Evolutionary conservation across 495 filamentous ascomycete genomes (phyloP), one percentile per base, ranked within the genome.

Genomic region (Barbatosphaeria neglecta): DNA sequence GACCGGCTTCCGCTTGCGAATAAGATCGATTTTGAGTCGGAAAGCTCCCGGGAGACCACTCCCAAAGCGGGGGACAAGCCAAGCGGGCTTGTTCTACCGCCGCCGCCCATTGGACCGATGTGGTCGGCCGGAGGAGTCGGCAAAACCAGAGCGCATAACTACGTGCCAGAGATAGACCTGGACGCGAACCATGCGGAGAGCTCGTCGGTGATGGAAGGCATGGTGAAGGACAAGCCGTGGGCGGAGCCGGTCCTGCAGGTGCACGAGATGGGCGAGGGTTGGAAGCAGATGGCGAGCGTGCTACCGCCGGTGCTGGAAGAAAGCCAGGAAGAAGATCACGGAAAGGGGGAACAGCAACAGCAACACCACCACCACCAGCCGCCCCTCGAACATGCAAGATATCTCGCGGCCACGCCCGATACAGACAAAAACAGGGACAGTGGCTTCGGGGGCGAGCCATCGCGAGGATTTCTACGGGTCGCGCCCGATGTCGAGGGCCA

Each of bases 391-490:
- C 19, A 41, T 22, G 46, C 43, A 5, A 54, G 49, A 25, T 38
- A 28, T 19, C 44, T 23, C 6, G 27, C 43, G 33, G 43, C 48
- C 5, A 52, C 43, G 23, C 49, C 50, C n/a, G 65, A 68, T 19
- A 17, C 45, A n/a, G 66, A 74, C 51, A 55, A 71, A n/a, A 67
- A 74, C 51, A 55, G 72, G 18, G 74, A 78, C 53, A 76, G 73
- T 46, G 71, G 62, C 0, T 66, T 75, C 44, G 52, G 59, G 16
- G 57, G 59, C 0, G 66, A 56, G 28, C 71, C 70, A n/a, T 66
- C 72, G 22, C 59, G 61, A 42, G 57, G 57, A n/a, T 51, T 60
- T 25, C 60, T 56, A 24, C 56, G 49, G 37, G 51, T 50, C 49
- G 40, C 41, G 22, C 60, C 44, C 22, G 55, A 57, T 28, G 50